phyloP scores from a whole-genome alignment of 495 filamentous ascomycete genomes.

The Ascobolus immersus region DNA sequence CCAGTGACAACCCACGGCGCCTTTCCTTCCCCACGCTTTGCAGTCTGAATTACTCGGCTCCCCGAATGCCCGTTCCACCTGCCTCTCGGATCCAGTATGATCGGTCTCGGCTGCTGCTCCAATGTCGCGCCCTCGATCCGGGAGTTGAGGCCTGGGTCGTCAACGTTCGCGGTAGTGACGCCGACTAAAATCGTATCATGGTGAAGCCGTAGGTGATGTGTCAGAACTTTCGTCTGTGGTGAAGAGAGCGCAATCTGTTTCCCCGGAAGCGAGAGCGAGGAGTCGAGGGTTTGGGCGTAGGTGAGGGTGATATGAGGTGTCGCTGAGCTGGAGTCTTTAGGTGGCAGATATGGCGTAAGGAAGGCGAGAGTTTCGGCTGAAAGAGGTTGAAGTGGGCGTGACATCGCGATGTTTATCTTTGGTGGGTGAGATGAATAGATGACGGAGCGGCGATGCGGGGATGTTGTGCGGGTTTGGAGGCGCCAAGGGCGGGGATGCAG shows the following conservation, averaged over 20 bases:
- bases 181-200: constrained; percentile 74
- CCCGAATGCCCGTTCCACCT: too few relatives aligned
- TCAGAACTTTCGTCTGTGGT: constrained; percentile 62
- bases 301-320: constrained; percentile 38
- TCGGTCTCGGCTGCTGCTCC: too few relatives aligned
- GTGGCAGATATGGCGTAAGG: constrained; percentile 4
- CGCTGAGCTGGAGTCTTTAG: background rate
- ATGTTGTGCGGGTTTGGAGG: too few relatives aligned
- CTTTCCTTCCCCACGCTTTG: too few relatives aligned
- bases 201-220: constrained; percentile 56
- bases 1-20: too few relatives aligned
- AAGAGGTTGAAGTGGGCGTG: background rate
- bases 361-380: background rate
- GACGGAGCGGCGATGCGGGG: too few relatives aligned
- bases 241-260: constrained; percentile 58
- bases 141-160: constrained; percentile 66
- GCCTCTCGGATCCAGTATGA: too few relatives aligned
- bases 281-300: constrained; percentile 75
- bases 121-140: constrained; percentile 19
- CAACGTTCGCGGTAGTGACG: constrained; percentile 54
- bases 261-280: constrained; percentile 49
- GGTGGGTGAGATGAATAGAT: too few relatives aligned
- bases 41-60: too few relatives aligned
- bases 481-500: too few relatives aligned
- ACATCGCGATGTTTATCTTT: background rate